Evolutionary conservation across 176 grass and related monocot genomes (phyloP).

Genomic region (Oryza australiensis): DNA sequence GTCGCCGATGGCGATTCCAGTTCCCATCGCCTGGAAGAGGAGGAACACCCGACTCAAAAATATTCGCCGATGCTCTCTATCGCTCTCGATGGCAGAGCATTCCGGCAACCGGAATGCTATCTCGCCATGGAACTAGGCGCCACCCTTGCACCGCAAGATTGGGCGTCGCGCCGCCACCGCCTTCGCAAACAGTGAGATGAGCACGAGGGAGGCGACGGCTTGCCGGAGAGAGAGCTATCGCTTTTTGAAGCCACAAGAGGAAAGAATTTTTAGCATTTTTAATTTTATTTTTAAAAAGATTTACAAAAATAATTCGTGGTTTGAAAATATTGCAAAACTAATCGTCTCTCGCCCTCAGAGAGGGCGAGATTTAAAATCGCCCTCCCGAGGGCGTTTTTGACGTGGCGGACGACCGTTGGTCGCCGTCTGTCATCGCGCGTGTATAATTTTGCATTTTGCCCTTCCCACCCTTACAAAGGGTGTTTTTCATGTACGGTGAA

Average conservation of each 20-base stretch:
- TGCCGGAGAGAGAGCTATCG: neutral
- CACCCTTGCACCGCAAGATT: neutral
- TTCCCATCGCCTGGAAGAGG: constrained; percentile 10
- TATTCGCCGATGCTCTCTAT: neutral
- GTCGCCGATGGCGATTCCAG: neutral
- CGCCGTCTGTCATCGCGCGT: too few relatives aligned
- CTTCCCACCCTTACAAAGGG: too few relatives aligned
- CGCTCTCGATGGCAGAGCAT: neutral
- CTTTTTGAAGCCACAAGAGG: neutral
- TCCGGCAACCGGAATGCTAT: neutral
- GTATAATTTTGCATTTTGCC: too few relatives aligned
- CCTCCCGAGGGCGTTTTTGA: too few relatives aligned
- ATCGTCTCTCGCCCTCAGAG: too few relatives aligned
- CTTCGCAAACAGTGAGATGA: neutral
- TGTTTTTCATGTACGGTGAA: too few relatives aligned
- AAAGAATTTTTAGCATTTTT: too few relatives aligned
- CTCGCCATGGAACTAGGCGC: neutral
- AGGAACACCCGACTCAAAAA: neutral
- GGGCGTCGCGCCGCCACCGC: neutral
- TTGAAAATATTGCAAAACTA: too few relatives aligned
- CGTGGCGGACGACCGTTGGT: too few relatives aligned
- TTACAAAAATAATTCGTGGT: too few relatives aligned
- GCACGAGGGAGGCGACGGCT: neutral
- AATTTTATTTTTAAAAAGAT: too few relatives aligned
- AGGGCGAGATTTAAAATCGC: too few relatives aligned